Conservation (phyloP, 2,329 filamentous ascomycete species). For the Madurella mycetomatis region DNA sequence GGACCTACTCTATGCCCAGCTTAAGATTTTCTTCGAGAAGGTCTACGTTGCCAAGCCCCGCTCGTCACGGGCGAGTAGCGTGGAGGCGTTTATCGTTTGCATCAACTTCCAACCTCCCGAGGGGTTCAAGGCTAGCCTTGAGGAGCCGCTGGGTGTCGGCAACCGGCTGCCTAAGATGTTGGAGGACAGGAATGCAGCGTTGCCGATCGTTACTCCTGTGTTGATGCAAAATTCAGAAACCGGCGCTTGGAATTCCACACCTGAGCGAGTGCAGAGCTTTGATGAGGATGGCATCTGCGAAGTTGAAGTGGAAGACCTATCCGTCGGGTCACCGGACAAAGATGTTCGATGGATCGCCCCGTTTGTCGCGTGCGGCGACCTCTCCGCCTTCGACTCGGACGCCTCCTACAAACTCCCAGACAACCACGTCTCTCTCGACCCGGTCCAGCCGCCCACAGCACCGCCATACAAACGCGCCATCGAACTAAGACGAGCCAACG, state of each 20-base stretch:
- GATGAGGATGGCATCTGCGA: slow-evolving; percentile 40
- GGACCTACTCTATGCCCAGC: slow-evolving; percentile 89
- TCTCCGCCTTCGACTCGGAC: slow-evolving; percentile 93
- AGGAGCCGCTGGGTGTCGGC: slow-evolving; percentile 67
- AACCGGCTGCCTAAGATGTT: slow-evolving; percentile 49
- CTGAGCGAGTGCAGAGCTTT: slow-evolving; percentile 9
- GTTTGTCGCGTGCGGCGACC: slow-evolving; percentile 94
- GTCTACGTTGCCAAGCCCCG: slow-evolving; percentile 92
- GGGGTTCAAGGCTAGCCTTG: slow-evolving; percentile 70
- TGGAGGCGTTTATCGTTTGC: slow-evolving; percentile 92
- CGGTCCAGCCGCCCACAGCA: slow-evolving; percentile 90
- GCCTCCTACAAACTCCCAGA: slow-evolving; percentile 88
- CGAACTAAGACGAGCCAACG: slow-evolving; percentile 71
- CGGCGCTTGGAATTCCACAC: slow-evolving; percentile 40
- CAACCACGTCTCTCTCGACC: slow-evolving; percentile 80
- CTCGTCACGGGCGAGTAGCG: slow-evolving; percentile 89
- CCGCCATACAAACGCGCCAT: slow-evolving; percentile 91
- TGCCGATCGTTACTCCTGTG: slow-evolving; percentile 39
- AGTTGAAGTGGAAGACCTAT: slow-evolving; percentile 47
- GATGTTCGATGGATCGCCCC: slow-evolving; percentile 80
- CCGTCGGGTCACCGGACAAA: slow-evolving; percentile 30
- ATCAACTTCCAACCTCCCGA: slow-evolving; percentile 78
- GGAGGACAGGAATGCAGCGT: slow-evolving; percentile 36
- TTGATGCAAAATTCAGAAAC: slow-evolving; percentile 43
- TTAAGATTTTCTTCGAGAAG: slow-evolving; percentile 82